Base-by-base conservation (phyloP, 2,329 filamentous ascomycete genomes). In the Fusarium graminum region DNA sequence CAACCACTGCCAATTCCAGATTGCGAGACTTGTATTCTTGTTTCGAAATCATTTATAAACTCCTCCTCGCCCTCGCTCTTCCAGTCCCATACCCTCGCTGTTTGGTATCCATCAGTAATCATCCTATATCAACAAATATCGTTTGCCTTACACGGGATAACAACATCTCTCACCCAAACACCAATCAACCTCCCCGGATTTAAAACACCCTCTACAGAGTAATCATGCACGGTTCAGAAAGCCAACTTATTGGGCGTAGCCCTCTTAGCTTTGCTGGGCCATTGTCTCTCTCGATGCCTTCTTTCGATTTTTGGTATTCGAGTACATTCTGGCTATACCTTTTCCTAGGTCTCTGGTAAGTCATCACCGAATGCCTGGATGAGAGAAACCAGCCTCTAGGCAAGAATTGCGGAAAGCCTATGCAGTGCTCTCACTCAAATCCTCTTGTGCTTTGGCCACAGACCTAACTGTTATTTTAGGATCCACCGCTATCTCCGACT, bases 401-500 rank as follows among this genome's bases (percentile, higher is more conserved):
- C 17, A 22, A 42, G 17, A 17, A 26, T 39, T 45, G 25, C 36
- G 17, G 34, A 30, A 47, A 42, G 44, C 25, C 28, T 42, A 19
- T n/a, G 34, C 25, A 32, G n/a, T 26, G 34, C 17, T 28, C 14
- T 28, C 26, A 42, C 29, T 17, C 43, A 52, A 16, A 36, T n/a
- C 19, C 32, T 17, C 28, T 53, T 25, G 25, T 42, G 51, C 41
- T 52, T 52, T 47, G 32, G 5, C 19, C 42, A 32, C 39, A 14
- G 44, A 25, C 49, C 72, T 75, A 70, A 73, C 66, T 28, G 34
- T 28, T 28, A 40, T 56, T 17, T 26, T 57, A 97, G 94, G 88
- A 74, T 94, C 63, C 93, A 96, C 83, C 91, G 94, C 71, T 97
- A 97, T 80, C 74, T 93, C 63, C 91, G 94, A 68, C 85, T 97